Evolutionary conservation across 2,329 filamentous ascomycete species (phyloP).

Genomic region (Fusarium zealandicum): DNA sequence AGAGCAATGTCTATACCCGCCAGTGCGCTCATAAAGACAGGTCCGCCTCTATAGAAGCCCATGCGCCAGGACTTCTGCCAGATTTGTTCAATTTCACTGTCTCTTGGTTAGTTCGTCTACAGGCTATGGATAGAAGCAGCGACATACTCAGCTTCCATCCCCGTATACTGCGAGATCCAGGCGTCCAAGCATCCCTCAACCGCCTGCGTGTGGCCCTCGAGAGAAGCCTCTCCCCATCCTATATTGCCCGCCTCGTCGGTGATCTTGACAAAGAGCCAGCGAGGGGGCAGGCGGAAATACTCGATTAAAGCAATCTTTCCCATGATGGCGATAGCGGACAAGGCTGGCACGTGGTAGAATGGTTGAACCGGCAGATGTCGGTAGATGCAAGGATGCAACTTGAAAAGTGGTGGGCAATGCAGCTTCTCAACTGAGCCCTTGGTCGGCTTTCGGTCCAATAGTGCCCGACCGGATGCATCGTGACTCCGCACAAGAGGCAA

Average conservation of each 20-base stretch:
- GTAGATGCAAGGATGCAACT: too few relatives aligned
- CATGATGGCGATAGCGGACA: slow-evolving; percentile 28
- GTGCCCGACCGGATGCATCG: slow-evolving; percentile 7
- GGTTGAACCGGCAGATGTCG: too few relatives aligned
- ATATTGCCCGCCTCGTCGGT: slow-evolving; percentile 68
- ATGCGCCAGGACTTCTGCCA: slow-evolving; percentile 78
- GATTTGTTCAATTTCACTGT: slow-evolving; percentile 78
- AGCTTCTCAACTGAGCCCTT: neutral
- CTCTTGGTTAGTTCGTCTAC: fast-evolving
- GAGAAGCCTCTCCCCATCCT: slow-evolving; percentile 78
- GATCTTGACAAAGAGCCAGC: slow-evolving; percentile 82
- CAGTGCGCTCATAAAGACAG: slow-evolving; percentile 81
- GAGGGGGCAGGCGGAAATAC: slow-evolving; percentile 76
- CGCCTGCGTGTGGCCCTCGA: slow-evolving; percentile 77
- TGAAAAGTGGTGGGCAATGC: too few relatives aligned
- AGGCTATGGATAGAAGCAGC: fast-evolving
- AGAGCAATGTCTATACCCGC: slow-evolving; percentile 81
- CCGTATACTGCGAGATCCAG: slow-evolving; percentile 67
- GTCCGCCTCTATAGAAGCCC: slow-evolving; percentile 79
- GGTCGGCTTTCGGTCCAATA: neutral
- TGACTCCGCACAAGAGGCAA: neutral
- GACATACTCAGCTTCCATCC: slow-evolving; percentile 72
- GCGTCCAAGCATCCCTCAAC: slow-evolving; percentile 78
- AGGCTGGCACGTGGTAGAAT: too few relatives aligned
- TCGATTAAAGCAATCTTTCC: slow-evolving; percentile 59